Evolutionary conservation across 2,329 filamentous ascomycete species (phyloP), one percentile per base, ranked within the genome.

Genomic region (Emydomyces testavorans): DNA sequence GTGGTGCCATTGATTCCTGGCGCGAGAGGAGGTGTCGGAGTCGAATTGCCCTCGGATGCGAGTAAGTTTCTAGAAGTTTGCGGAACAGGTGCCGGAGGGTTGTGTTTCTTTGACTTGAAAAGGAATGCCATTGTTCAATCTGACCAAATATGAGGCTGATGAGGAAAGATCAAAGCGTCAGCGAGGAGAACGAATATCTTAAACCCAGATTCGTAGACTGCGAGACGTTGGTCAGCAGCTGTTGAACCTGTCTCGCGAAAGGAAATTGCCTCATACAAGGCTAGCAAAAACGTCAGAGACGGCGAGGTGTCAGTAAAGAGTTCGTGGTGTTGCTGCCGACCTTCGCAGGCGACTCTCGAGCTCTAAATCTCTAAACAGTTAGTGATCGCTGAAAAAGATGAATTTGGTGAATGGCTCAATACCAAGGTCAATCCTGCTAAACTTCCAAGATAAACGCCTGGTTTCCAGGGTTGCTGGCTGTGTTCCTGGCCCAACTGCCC

Each of bases 81-180:
- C 37, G 76, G 75, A 26, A 77, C 67, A 16, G 56, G 53, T 34
- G 68, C 66, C 55, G 57, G 54, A 50, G 79, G 77, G 65, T 83
- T 80, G 61, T 78, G 76, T 68, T 85, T 87, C 69, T 87, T 88
- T 49, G 81, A 85, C 66, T 86, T 86, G 72, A 88, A 88, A 53
- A 88, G 75, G 66, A 88, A 88, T 56, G 83, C 80, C 83, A 88
- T 88, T 66, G 65, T 73, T 65, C 60, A 26, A 18, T 21, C 32
- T 8, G 15, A 21, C 34, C 31, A 31, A 41, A 23, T n/a, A 16
- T 34, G 24, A 15, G n/a, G 43, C 20, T 44, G 18, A 2, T 34
- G 20, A 24, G 34, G 15, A 44, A 45, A 42, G 18, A 18, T 26
- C 23, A 29, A 11, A 39, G 34, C 21, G 28, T n/a, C 26, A 38